Evolutionary conservation across 2,329 filamentous ascomycete genomes (phyloP).

Genomic region (Karstenula rhodostoma): DNA sequence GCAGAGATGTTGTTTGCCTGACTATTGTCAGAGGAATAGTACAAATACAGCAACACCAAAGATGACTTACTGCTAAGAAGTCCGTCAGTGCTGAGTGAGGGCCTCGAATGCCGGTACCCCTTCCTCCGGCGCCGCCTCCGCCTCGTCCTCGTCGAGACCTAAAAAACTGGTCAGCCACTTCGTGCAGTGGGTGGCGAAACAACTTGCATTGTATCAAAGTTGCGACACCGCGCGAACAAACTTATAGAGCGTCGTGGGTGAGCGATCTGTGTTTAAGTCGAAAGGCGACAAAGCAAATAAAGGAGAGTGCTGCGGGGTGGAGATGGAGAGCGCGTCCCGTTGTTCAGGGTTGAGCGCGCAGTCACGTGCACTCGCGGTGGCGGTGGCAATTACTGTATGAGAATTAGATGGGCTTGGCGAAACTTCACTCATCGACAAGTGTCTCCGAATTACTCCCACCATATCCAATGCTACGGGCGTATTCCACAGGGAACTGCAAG

Average conservation of each 20-base stretch:
- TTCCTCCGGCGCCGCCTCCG: constrained; percentile 36
- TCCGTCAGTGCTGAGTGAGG: constrained; percentile 74
- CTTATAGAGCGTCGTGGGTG: neutral
- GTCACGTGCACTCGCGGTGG: constrained; percentile 1
- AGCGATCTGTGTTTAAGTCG: neutral
- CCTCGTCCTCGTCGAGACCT: constrained; percentile 50
- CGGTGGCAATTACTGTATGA: constrained; percentile 1
- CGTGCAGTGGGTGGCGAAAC: neutral
- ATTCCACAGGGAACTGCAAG: too few species aligned
- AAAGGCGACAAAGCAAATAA: neutral
- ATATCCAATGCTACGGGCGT: too few species aligned
- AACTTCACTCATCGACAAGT: neutral
- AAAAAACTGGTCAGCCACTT: constrained; percentile 30
- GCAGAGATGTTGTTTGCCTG: constrained; percentile 78
- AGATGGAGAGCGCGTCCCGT: constrained; percentile 8
- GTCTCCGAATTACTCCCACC: too few species aligned
- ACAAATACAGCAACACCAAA: neutral
- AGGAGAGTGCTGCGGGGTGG: constrained; percentile 8
- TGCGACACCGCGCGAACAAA: neutral
- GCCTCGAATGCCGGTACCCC: constrained; percentile 59
- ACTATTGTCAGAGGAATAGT: neutral
- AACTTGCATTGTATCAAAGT: constrained; percentile 26
- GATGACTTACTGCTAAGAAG: constrained; percentile 66
- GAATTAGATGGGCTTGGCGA: neutral
- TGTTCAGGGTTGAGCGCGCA: neutral